Percentiles rank a stretch among this genome's conserved stretches.
Evolutionary conservation across 2,329 filamentous ascomycete species (phyloP).

Genomic region (Arthrobotrys megalospora): DNA sequence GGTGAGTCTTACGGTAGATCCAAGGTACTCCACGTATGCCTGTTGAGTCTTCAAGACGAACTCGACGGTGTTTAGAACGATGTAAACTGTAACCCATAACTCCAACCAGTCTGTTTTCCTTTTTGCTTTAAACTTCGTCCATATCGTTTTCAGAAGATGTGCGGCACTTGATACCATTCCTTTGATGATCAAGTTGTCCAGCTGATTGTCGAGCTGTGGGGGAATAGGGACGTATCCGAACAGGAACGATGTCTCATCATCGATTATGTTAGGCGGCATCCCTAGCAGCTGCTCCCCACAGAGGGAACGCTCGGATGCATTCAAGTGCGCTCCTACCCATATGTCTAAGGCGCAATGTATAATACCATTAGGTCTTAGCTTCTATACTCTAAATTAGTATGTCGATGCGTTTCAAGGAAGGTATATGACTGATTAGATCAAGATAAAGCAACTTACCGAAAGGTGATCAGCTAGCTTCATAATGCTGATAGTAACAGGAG

Average conservation of each 20-base stretch:
- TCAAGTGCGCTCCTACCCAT: slow-evolving; percentile 58
- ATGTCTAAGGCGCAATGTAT: slow-evolving; percentile 58
- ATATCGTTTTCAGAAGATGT: slow-evolving; percentile 55
- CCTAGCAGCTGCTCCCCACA: slow-evolving; percentile 50
- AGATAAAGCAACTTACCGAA: slow-evolving; percentile 42
- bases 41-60: slow-evolving; percentile 56
- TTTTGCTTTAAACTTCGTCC: slow-evolving; percentile 58
- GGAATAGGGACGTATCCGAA: slow-evolving; percentile 57
- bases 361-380: slow-evolving; percentile 58
- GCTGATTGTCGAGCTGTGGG: slow-evolving; percentile 56
- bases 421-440: slow-evolving; percentile 8
- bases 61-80: slow-evolving; percentile 56
- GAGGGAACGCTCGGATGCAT: slow-evolving; percentile 56
- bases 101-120: slow-evolving; percentile 59
- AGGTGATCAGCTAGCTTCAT: slow-evolving; percentile 57
- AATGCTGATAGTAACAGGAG: slow-evolving; percentile 49
- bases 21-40: slow-evolving; percentile 57
- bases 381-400: slow-evolving; percentile 37
- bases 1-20: slow-evolving; percentile 46
- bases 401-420: slow-evolving; percentile 26
- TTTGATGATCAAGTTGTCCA: slow-evolving; percentile 58
- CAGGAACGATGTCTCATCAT: slow-evolving; percentile 52
- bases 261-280: slow-evolving; percentile 57
- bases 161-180: slow-evolving; percentile 56
- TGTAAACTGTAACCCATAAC: slow-evolving; percentile 51